Evolutionary conservation across 371 early-diverging fungal species (phyloP).

Genomic region (Umbelopsis sp.): DNA sequence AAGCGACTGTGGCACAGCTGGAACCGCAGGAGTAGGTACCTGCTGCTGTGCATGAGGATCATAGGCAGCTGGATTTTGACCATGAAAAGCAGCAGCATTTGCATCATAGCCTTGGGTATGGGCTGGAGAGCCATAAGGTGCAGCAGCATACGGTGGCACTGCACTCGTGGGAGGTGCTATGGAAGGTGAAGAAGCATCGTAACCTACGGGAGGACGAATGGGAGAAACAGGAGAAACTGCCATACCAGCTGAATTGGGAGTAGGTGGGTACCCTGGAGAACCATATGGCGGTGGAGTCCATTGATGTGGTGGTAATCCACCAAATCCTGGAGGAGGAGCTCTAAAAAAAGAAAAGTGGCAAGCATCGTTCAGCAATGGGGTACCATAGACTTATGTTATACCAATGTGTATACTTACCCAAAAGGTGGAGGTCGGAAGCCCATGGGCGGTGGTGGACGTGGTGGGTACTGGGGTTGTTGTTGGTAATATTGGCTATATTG

Average conservation of each 20-base stretch:
- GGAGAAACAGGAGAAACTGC: slow-evolving; percentile 15
- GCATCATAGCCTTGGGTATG: neutral
- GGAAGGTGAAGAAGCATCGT: slow-evolving; percentile 11
- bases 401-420: neutral
- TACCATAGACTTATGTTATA: too few relatives aligned
- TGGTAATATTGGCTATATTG: slow-evolving; percentile 35
- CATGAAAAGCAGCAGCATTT: neutral
- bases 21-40: slow-evolving; percentile 57
- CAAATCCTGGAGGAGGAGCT: slow-evolving; percentile 4
- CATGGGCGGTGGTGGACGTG: slow-evolving; percentile 23
- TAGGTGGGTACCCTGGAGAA: slow-evolving; percentile 13
- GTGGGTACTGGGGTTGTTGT: slow-evolving; percentile 26
- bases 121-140: slow-evolving; percentile 3
- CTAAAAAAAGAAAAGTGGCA: too few relatives aligned
- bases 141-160: neutral
- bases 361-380: too few relatives aligned
- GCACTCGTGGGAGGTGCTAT: neutral
- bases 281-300: neutral
- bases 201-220: slow-evolving; percentile 21
- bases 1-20: slow-evolving; percentile 63
- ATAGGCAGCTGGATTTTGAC: too few relatives aligned
- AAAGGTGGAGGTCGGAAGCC: slow-evolving; percentile 26
- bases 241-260: slow-evolving; percentile 14
- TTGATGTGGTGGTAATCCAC: neutral
- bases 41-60: neutral